These are phyloP conservation scores for Trichocomaceae sp. DNA, from an alignment of 2,329 filamentous ascomycete genomes.

Conservation along the genomic window DNA sequence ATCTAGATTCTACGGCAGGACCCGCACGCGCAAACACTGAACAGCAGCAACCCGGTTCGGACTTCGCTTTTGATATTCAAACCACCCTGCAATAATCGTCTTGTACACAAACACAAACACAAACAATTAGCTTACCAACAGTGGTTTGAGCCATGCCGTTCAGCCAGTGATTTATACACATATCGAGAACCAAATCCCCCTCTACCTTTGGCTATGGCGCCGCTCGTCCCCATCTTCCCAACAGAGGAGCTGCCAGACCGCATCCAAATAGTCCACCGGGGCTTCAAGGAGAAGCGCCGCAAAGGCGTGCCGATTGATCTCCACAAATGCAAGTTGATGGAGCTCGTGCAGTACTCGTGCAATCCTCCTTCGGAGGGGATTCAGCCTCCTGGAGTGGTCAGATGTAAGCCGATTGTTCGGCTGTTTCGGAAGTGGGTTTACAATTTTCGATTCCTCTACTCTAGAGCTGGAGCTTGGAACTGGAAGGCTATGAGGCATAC, in stretches of 20 bases:
- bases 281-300: conserved; percentile 46
- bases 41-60: background rate
- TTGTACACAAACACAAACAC: no score
- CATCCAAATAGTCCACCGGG: conserved; percentile 41
- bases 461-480: no score
- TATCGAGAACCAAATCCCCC: background rate
- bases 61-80: background rate
- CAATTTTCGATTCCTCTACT: no score
- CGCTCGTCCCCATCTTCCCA: conserved; percentile 49
- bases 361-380: conserved; percentile 43
- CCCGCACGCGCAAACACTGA: background rate
- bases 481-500: conserved; percentile 9
- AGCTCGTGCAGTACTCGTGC: conserved; percentile 59
- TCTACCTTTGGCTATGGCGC: conserved; percentile 43
- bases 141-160: background rate
- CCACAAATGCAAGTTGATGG: conserved; percentile 50
- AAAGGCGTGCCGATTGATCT: conserved; percentile 48
- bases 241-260: conserved; percentile 45
- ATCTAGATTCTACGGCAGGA: no score
- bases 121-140: background rate
- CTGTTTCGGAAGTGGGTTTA: conserved; percentile 49
- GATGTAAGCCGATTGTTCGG: conserved; percentile 52
- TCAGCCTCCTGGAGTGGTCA: conserved; percentile 38
- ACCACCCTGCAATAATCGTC: no score
- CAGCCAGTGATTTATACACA: background rate